Base-by-base conservation (phyloP, 2,329 filamentous ascomycete species). In the Alternaria metachromatica region DNA sequence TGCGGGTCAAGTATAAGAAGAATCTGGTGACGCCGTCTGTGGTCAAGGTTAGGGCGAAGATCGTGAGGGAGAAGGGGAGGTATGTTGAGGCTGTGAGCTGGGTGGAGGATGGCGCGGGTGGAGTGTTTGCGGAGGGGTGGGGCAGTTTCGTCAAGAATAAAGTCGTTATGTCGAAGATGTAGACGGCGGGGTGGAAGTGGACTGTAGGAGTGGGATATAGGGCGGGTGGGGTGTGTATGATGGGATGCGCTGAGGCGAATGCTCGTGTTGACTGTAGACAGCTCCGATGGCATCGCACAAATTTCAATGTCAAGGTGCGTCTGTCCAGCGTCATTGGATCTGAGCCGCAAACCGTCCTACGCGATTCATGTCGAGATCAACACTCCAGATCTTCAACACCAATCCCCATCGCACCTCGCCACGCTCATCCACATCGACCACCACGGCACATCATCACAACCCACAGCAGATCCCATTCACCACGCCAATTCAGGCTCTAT, bases 51-150 rank as follows among this genome's bases (percentile, higher is more conserved):
- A 62, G 72, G 25, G 67, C 64, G 18, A 72, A 69, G 53, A 28
- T 76, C 10, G 61, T 69, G 20, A 64, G 62, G 49, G 72, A 74
- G 62, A 65, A 60, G 33, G 74, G 74, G 5, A 62, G 68, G 45
- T 75, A 67, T 66, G 58, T 73, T 25, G 69, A 75, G 54, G 63
- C 64, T 8, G 57, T 67, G 11, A 70, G 64, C 3, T 72, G 64
- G 67, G 30, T 76, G 2, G 72, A 77, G 44, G 68, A 76, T 64
- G 74, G 74, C 6, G 33, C 61, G 5, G 74, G 70, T 7, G 70
- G 60, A 6, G 64, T 76, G 3, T 74, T 69, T 56, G 73, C 71
- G 3, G 70, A 74, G 56, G 70, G 68, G 2, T 61, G 46, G 15
- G 70, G 65, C 2, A 59, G 63, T 3, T 75, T 72, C 37, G 70